A percentile compares a stretch with the other conserved stretches of the same genome.
Conservation (phyloP, 2,329 filamentous ascomycete species). For the Clarireedia monteithiana region DNA sequence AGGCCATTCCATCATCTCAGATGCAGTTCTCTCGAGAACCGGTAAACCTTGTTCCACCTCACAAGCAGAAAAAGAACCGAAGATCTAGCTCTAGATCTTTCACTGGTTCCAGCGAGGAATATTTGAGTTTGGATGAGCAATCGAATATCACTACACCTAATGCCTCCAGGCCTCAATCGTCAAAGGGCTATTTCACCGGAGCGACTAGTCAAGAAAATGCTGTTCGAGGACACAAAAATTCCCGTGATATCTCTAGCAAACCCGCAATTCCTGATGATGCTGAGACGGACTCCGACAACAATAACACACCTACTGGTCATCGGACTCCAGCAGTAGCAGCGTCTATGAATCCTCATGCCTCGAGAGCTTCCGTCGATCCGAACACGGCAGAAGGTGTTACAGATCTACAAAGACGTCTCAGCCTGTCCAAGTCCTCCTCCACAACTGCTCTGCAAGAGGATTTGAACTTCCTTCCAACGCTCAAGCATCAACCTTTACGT, state of each 20-base stretch:
- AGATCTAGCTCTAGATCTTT: slow-evolving; percentile 14
- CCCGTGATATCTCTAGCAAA: not conserved
- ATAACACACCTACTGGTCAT: not conserved
- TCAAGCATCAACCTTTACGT: slow-evolving; percentile 34
- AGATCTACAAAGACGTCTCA: slow-evolving; percentile 6
- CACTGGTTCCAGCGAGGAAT: slow-evolving; percentile 26
- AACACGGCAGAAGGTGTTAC: slow-evolving; percentile 5
- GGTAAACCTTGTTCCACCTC: not conserved
- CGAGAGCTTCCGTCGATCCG: slow-evolving; percentile 10
- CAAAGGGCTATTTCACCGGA: slow-evolving; percentile 11
- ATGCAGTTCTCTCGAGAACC: not conserved
- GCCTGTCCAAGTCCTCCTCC: slow-evolving; percentile 18
- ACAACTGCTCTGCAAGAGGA: slow-evolving; percentile 13
- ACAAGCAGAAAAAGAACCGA: not conserved
- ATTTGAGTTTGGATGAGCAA: slow-evolving; percentile 20
- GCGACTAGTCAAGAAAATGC: not conserved
- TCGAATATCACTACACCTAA: slow-evolving; percentile 25
- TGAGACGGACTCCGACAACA: not conserved
- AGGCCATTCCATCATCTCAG: not conserved
- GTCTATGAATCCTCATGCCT: not conserved
- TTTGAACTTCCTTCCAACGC: slow-evolving; percentile 31
- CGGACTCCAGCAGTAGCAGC: not conserved
- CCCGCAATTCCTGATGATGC: not conserved
- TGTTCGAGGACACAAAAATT: not conserved
- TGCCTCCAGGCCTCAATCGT: slow-evolving; percentile 22